phyloP scores from a whole-genome alignment of 1,284 basidiomycete species.

The Tremellales sp. region DNA sequence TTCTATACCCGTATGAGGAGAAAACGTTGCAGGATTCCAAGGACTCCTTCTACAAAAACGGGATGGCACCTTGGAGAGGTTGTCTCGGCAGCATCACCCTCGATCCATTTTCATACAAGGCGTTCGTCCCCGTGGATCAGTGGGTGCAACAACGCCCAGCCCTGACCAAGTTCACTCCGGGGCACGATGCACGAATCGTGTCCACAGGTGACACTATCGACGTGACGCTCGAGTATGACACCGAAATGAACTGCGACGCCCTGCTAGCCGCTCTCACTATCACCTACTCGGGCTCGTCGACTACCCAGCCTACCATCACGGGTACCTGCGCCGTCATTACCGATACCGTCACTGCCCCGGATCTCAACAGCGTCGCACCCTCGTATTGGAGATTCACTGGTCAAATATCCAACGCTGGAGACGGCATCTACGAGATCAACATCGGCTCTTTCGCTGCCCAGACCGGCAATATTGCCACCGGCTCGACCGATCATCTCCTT shows the following conservation, averaged over 20 bases:
- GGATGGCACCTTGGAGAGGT: conserved; percentile 64
- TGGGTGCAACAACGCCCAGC: conserved; percentile 69
- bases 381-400: conserved; percentile 69
- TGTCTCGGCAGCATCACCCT: conserved; percentile 65
- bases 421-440: conserved; percentile 72
- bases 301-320: conserved; percentile 54
- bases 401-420: conserved; percentile 66
- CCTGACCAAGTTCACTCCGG: conserved; percentile 72
- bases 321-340: conserved; percentile 22
- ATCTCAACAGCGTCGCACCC: conserved; percentile 55
- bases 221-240: conserved; percentile 72
- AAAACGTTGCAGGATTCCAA: conserved; percentile 63
- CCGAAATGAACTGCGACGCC: conserved; percentile 65
- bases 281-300: conserved; percentile 61
- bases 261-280: conserved; percentile 62
- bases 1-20: conserved; percentile 78
- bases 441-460: conserved; percentile 53
- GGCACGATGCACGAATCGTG: conserved; percentile 72
- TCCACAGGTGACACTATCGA: conserved; percentile 58
- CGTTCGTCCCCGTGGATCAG: conserved; percentile 62
- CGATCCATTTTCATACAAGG: conserved; percentile 73
- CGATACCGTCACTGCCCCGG: conserved; percentile 53
- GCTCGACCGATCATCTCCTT: conserved; percentile 63
- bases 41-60: conserved; percentile 60
- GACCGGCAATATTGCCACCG: conserved; percentile 27